A percentile compares a stretch with the other conserved stretches of the same genome.
Evolutionary conservation across 305 asterid species (phyloP).

Genomic region (Fraxinus greggii): DNA sequence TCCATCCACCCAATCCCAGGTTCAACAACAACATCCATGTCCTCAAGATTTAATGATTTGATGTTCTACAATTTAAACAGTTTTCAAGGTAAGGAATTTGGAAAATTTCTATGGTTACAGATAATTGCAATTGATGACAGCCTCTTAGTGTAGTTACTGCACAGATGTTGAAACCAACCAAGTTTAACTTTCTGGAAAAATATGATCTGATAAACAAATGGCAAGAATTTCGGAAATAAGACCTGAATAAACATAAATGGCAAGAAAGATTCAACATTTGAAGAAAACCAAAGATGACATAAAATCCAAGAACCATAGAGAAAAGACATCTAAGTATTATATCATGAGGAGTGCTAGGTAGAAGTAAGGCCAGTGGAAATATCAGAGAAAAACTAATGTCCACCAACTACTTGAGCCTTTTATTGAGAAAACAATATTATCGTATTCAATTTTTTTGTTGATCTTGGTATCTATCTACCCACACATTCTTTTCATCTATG

Average conservation of each 20-base stretch:
- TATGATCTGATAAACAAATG: constrained; percentile 1
- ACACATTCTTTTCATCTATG: background rate
- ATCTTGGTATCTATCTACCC: background rate
- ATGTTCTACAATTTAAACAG: constrained; percentile 51
- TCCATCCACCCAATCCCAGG: constrained; percentile 99
- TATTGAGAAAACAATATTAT: background rate
- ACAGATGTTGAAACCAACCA: background rate
- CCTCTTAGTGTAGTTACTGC: background rate
- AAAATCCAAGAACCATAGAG: background rate
- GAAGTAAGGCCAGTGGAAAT: constrained; percentile 4
- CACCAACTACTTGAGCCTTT: background rate
- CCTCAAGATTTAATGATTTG: constrained; percentile 69
- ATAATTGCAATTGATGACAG: background rate
- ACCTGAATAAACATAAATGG: background rate
- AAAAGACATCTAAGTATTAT: constrained; percentile 1
- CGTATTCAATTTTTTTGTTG: background rate
- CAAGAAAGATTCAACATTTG: constrained; percentile 7
- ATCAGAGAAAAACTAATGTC: constrained; percentile 7
- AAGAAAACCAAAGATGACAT: background rate
- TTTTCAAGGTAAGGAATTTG: constrained; percentile 29
- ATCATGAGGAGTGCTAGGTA: background rate
- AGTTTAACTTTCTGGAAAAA: background rate
- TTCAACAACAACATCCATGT: constrained; percentile 99
- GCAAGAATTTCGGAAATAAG: background rate
- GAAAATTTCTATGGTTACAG: constrained; percentile 2